Evolutionary conservation across 2,329 filamentous ascomycete genomes (phyloP), one percentile per base, ranked within the genome.

Genomic region (Alternaria ethzedia): DNA sequence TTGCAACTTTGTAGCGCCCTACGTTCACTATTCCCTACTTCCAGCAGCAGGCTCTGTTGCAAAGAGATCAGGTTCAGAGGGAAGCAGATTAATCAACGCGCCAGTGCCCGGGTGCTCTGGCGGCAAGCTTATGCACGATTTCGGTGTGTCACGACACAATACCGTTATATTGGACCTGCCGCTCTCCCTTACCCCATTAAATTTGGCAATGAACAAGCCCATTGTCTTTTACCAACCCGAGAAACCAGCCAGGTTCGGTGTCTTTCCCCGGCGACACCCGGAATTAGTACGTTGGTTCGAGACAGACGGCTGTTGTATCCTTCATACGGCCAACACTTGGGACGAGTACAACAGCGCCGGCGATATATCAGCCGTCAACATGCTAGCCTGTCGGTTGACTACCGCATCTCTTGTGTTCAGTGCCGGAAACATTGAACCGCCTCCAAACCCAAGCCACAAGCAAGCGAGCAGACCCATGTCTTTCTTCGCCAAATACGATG

Each of bases 91-190:
- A 51, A 79, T 90, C 59, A 87, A 88, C 66, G 79, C 82, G 7
- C 81, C 88, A 0, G 83, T 92, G 0, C 86, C 88, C 0, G 89
- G 89, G 0, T 83, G 92, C 25, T 81, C 82, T 5, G 86, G 86
- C 1, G 87, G 89, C 2, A 91, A 90, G 73, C 90, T 92, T 85
- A 92, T 92, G 89, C 90, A 92, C 72, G 90, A 92, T 74, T 92
- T 92, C 77, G 90, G 90, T 13, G 89, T 90, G 2, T 90, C 89
- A 2, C 83, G 80, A 6, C 76, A 73, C 6, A 85, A 91, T 70
- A 91, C 89, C 0, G 80, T 92, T 41, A 90, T 92, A 59, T 85
- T 92, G 79, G 90, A 93, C 70, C 81, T 92, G 10, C 90, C 90
- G 0, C 81, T 92, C 0, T 87, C 86, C 0, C 80, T 92, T 1